Evolutionary conservation across 441 rosid genomes (phyloP).

Genomic region (Erodium chrysanthum): DNA sequence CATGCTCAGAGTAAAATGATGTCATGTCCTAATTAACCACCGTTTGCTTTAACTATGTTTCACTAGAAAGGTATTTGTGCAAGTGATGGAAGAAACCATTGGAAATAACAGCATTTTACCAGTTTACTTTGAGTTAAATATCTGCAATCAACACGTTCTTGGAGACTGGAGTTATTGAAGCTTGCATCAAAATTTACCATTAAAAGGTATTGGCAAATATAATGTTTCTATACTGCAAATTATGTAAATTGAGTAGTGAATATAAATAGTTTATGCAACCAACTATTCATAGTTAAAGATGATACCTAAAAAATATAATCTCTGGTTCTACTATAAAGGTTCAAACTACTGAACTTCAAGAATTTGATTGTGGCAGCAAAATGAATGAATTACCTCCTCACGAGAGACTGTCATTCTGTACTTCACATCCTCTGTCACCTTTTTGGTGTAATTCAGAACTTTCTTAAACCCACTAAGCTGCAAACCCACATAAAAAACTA

Average conservation of each 20-base stretch:
- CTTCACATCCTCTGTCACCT: slow-evolving; percentile 72
- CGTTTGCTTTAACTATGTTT: not conserved
- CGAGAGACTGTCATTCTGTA: slow-evolving; percentile 68
- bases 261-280: not conserved
- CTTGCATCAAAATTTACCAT: not conserved
- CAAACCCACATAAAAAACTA: slow-evolving; percentile 21
- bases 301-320: not conserved
- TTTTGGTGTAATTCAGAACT: slow-evolving; percentile 93
- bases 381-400: slow-evolving; percentile 65
- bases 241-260: not conserved
- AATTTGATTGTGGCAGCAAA: not conserved
- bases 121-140: not conserved
- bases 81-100: not conserved
- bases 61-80: not conserved
- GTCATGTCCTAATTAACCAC: not conserved
- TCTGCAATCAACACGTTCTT: not conserved
- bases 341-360: not conserved
- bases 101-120: not conserved
- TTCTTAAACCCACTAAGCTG: slow-evolving; percentile 98
- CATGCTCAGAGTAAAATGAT: not conserved
- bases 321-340: not conserved
- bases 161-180: not conserved
- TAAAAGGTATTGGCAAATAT: not conserved
- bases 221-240: not conserved
- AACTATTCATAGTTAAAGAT: not conserved